These are phyloP conservation scores for Buddleja alternifolia DNA, from an alignment of 257 asterid species.

Conservation along the genomic window DNA sequence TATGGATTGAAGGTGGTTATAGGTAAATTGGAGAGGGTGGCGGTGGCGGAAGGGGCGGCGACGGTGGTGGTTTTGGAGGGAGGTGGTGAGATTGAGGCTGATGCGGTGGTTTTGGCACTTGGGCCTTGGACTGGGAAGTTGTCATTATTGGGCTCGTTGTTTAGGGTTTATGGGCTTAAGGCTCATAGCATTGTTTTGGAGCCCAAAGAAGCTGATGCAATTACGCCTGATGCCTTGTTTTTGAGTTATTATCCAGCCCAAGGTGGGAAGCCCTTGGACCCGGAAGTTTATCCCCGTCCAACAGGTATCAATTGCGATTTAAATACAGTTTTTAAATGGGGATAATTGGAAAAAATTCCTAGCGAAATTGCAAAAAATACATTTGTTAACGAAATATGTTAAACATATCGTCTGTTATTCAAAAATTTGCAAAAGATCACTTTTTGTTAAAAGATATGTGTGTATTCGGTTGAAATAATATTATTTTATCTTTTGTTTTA, in stretches of 20 bases:
- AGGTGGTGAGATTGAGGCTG: constrained; percentile 61
- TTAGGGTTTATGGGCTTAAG: constrained; percentile 64
- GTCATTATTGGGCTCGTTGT: constrained; percentile 49
- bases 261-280: constrained; percentile 79
- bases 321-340: no score
- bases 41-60: constrained; percentile 58
- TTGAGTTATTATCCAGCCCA: constrained; percentile 60
- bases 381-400: no score
- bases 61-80: constrained; percentile 64
- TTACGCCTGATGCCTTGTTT: constrained; percentile 71
- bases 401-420: no score
- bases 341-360: no score
- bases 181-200: constrained; percentile 84
- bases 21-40: constrained; percentile 66
- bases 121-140: constrained; percentile 91
- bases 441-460: no score
- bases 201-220: constrained; percentile 49
- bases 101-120: constrained; percentile 76
- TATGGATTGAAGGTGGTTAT: constrained; percentile 67
- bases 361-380: no score
- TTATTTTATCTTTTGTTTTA: no score
- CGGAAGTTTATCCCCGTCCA: constrained; percentile 92
- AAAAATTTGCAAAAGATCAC: no score
- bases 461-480: no score
- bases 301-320: constrained; percentile 51